phyloP scores from a whole-genome alignment of 495 filamentous ascomycete species.

The Hyphodiscus hymeniophilus region DNA sequence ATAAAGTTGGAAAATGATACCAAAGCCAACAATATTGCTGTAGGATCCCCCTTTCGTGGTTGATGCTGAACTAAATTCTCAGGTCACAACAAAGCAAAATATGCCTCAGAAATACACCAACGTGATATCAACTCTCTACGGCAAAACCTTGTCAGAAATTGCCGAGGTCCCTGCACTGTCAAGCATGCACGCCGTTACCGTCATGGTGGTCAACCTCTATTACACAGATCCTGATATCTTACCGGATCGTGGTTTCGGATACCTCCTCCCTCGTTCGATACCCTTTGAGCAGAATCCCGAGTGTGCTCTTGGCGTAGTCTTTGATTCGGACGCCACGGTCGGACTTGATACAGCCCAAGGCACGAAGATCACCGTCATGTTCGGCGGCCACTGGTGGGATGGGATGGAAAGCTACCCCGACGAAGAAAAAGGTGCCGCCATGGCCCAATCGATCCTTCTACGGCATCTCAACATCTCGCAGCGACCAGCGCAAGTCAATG shows the following conservation, averaged over 20 bases:
- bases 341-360: slow-evolving; percentile 39
- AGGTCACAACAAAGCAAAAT: slow-evolving; percentile 26
- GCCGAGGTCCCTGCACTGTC: slow-evolving; percentile 41
- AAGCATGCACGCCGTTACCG: slow-evolving; percentile 59
- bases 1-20: slow-evolving; percentile 16
- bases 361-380: slow-evolving; percentile 90
- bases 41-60: slow-evolving; percentile 12
- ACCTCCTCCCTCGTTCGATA: slow-evolving; percentile 71
- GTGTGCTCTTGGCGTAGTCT: slow-evolving; percentile 79
- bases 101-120: slow-evolving; percentile 39
- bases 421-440: slow-evolving; percentile 49
- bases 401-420: slow-evolving; percentile 42
- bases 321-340: slow-evolving; percentile 61
- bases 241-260: slow-evolving; percentile 71
- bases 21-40: slow-evolving; percentile 15
- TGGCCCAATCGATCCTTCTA: slow-evolving; percentile 59
- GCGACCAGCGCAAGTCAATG: slow-evolving; percentile 45
- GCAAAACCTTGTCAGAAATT: slow-evolving; percentile 35
- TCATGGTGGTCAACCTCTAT: slow-evolving; percentile 89
- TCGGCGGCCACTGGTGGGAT: slow-evolving; percentile 92
- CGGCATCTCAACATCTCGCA: slow-evolving; percentile 65
- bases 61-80: slow-evolving; percentile 2
- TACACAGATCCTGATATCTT: slow-evolving; percentile 58
- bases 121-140: slow-evolving; percentile 64
- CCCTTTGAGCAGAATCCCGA: slow-evolving; percentile 71